These are phyloP conservation scores for Aegilops tauschii DNA, from an alignment of 176 grass and related monocot species.

Conservation along the genomic window DNA sequence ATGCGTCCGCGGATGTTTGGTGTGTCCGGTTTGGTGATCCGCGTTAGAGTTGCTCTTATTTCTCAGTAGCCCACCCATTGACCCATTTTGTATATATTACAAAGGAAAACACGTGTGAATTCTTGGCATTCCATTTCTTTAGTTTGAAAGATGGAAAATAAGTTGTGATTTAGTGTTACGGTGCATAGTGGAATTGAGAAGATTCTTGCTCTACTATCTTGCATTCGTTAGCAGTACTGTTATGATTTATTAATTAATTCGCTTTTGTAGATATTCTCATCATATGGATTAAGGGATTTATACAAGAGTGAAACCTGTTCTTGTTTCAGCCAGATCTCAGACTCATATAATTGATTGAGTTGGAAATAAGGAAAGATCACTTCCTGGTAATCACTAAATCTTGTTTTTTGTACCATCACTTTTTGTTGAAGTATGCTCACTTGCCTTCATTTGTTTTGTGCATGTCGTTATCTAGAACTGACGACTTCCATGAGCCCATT, in stretches of 20 bases:
- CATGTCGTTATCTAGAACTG: neutral
- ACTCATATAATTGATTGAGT: neutral
- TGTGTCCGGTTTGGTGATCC: too few species aligned
- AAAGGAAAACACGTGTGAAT: neutral
- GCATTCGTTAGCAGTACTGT: neutral
- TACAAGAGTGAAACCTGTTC: neutral
- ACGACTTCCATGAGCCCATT: neutral
- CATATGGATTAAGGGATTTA: conserved; percentile 2
- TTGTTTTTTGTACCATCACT: neutral
- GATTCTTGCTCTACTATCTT: neutral
- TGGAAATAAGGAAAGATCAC: conserved; percentile 25
- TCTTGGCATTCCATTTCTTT: neutral
- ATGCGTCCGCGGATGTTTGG: too few species aligned
- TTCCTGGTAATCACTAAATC: conserved; percentile 31
- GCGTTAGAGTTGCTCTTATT: neutral
- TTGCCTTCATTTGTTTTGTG: neutral
- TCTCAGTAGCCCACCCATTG: neutral
- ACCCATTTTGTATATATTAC: conserved; percentile 1
- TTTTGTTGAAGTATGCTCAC: conserved; percentile 5
- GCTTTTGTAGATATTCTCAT: conserved; percentile 22
- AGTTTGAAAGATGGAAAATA: neutral
- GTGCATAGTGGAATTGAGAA: neutral
- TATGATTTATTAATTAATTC: neutral
- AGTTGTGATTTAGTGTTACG: neutral
- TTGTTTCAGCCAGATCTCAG: neutral